Evolutionary conservation across 495 filamentous ascomycete species (phyloP).

Genomic region (Pyronema omphalodes): DNA sequence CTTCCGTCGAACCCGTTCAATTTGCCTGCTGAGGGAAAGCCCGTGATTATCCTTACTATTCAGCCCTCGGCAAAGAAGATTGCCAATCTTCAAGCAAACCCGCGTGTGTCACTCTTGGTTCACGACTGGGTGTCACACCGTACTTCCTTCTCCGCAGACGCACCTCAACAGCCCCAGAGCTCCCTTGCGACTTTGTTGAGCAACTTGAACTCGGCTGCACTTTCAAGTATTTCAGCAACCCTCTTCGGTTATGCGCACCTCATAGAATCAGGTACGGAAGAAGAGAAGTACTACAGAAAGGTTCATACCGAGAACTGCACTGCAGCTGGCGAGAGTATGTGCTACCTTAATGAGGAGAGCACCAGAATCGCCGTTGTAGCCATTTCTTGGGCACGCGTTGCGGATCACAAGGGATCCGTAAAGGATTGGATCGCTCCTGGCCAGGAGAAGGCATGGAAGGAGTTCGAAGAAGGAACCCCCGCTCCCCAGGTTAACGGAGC

Average conservation of each 20-base stretch:
- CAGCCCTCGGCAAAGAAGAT: slow-evolving; percentile 80
- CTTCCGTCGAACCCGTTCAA: slow-evolving; percentile 64
- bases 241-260: slow-evolving; percentile 71
- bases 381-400: slow-evolving; percentile 39
- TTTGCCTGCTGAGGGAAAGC: slow-evolving; percentile 20
- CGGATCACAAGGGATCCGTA: slow-evolving; percentile 47
- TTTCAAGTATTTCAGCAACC: slow-evolving; percentile 82
- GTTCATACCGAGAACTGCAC: slow-evolving; percentile 74
- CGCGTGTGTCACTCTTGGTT: slow-evolving; percentile 80
- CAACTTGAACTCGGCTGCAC: slow-evolving; percentile 71
- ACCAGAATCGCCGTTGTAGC: slow-evolving; percentile 44
- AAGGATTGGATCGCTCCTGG: slow-evolving; percentile 36
- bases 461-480: not conserved
- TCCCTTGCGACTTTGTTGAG: slow-evolving; percentile 65
- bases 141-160: slow-evolving; percentile 46
- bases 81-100: slow-evolving; percentile 68
- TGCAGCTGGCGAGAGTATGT: slow-evolving; percentile 12
- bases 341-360: slow-evolving; percentile 28
- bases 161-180: slow-evolving; percentile 30
- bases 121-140: slow-evolving; percentile 97
- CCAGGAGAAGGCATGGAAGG: slow-evolving; percentile 7
- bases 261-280: slow-evolving; percentile 49
- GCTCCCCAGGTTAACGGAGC: not conserved
- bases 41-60: slow-evolving; percentile 72
- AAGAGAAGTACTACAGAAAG: slow-evolving; percentile 64